phyloP scores from a whole-genome alignment of 495 filamentous ascomycete genomes.

The Podospora tetraspora region DNA sequence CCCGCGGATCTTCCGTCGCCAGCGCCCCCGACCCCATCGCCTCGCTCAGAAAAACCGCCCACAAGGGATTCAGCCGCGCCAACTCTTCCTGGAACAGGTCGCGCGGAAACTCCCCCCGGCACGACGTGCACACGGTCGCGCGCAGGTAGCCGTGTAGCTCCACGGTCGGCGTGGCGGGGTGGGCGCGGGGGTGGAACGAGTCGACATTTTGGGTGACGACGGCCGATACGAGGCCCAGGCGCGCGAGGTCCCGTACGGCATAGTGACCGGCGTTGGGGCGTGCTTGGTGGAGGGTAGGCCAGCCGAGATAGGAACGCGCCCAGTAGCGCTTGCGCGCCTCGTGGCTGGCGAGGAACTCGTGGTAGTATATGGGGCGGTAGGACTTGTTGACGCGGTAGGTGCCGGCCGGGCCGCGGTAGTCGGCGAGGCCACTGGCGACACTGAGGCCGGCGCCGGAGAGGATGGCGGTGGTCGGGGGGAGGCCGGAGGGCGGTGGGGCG shows the following conservation, averaged over 20 bases:
- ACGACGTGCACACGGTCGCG: constrained; percentile 75
- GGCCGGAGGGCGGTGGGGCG: constrained; percentile 45
- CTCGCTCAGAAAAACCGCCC: constrained; percentile 70
- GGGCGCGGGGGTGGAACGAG: constrained; percentile 76
- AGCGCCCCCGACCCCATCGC: constrained; percentile 68
- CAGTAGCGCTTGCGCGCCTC: constrained; percentile 92
- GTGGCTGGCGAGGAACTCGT: constrained; percentile 78
- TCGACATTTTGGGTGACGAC: constrained; percentile 97
- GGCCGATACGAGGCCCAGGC: constrained; percentile 63
- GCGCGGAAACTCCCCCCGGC: constrained; percentile 60
- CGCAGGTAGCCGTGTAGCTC: constrained; percentile 90
- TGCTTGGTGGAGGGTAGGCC: constrained; percentile 71
- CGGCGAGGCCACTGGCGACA: constrained; percentile 85
- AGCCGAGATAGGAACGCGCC: constrained; percentile 91
- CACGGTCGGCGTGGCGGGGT: constrained; percentile 67
- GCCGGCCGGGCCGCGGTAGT: constrained; percentile 84
- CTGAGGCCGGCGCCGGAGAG: constrained; percentile 91
- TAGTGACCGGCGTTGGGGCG: constrained; percentile 75
- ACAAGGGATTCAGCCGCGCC: constrained; percentile 74
- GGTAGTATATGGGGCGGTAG: constrained; percentile 88
- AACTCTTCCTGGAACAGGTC: constrained; percentile 71
- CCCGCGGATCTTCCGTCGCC: constrained; percentile 67
- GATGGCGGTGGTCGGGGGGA: constrained; percentile 54
- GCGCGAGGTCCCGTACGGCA: constrained; percentile 64
- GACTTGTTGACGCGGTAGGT: constrained; percentile 87